Percentiles rank a stretch among this genome's conserved stretches.
Conservation (phyloP, 352 stramenopile species). For the Thraustotheca clavata region DNA sequence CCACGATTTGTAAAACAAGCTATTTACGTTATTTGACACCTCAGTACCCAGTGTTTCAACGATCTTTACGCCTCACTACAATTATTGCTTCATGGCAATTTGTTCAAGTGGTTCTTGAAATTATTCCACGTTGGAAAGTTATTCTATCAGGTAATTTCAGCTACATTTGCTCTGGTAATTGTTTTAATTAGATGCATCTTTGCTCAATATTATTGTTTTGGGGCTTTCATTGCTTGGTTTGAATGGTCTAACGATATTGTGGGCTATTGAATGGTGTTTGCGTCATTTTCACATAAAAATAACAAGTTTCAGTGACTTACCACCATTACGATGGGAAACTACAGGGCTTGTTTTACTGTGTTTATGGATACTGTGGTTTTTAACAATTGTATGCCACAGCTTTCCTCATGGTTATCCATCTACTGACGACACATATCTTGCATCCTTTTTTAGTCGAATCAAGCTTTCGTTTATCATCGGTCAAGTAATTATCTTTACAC, state of each 20-base stretch:
- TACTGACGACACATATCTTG: conserved; percentile 1
- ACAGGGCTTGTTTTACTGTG: conserved; percentile 71
- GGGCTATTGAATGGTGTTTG: conserved; percentile 66
- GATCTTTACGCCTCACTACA: conserved; percentile 63
- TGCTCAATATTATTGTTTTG: conserved; percentile 42
- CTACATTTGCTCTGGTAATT: not conserved
- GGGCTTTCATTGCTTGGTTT: conserved; percentile 47
- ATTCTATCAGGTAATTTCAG: conserved; percentile 7
- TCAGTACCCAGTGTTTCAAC: conserved; percentile 75
- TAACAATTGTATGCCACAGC: conserved; percentile 34
- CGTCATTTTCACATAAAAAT: conserved; percentile 58
- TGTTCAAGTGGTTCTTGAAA: conserved; percentile 76
- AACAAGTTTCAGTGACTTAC: conserved; percentile 59
- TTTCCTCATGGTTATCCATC: not conserved
- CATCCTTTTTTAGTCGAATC: conserved; percentile 37
- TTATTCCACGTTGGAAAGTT: conserved; percentile 49
- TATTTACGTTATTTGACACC: conserved; percentile 81
- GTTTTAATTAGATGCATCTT: conserved; percentile 22
- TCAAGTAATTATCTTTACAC: conserved; percentile 69
- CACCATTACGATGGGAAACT: conserved; percentile 64
- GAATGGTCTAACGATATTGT: conserved; percentile 54
- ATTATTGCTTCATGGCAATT: conserved; percentile 79
- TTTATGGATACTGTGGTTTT: conserved; percentile 76
- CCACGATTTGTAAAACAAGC: conserved; percentile 60
- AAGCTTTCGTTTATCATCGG: conserved; percentile 78